Percentiles rank a stretch among this genome's conserved stretches.
phyloP scores from a whole-genome alignment of 208 protist species.

The Borovskyia barvae region DNA sequence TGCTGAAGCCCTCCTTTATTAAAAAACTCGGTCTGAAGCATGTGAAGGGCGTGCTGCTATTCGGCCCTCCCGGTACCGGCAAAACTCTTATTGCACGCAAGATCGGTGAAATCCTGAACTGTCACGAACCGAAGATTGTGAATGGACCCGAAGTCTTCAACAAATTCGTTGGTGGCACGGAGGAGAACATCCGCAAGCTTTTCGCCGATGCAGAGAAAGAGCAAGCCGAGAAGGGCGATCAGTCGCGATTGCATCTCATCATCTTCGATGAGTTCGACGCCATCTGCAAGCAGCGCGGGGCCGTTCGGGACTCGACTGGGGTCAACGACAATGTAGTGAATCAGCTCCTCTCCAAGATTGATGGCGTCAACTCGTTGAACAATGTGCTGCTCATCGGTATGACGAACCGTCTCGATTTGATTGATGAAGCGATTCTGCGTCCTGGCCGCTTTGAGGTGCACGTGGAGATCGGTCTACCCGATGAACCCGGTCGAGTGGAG shows the following conservation, averaged over 20 bases:
- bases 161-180: constrained; percentile 98
- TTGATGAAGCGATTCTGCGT: constrained; percentile 99
- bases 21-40: constrained; percentile 97
- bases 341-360: constrained; percentile 99
- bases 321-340: constrained; percentile 99
- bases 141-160: constrained; percentile 99
- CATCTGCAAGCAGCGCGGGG: constrained; percentile 98
- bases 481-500: constrained; percentile 96
- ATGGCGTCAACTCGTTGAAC: constrained; percentile 98
- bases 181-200: constrained; percentile 99
- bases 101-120: constrained; percentile 99
- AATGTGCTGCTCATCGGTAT: constrained; percentile 99
- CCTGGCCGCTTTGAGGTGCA: constrained; percentile 99
- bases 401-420: constrained; percentile 99
- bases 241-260: constrained; percentile 98
- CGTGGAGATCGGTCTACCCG: constrained; percentile 97
- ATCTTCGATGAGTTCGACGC: constrained; percentile 99
- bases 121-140: constrained; percentile 96
- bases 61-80: constrained; percentile 99
- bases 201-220: constrained; percentile 98
- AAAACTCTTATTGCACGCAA: constrained; percentile 99
- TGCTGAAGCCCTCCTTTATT: constrained; percentile 94
- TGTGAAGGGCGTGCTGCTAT: constrained; percentile 98
- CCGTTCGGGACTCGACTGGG: constrained; percentile 92
- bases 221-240: constrained; percentile 90